phyloP scores from a whole-genome alignment of 164 flowering plant species.

The Amborella trichopoda region DNA sequence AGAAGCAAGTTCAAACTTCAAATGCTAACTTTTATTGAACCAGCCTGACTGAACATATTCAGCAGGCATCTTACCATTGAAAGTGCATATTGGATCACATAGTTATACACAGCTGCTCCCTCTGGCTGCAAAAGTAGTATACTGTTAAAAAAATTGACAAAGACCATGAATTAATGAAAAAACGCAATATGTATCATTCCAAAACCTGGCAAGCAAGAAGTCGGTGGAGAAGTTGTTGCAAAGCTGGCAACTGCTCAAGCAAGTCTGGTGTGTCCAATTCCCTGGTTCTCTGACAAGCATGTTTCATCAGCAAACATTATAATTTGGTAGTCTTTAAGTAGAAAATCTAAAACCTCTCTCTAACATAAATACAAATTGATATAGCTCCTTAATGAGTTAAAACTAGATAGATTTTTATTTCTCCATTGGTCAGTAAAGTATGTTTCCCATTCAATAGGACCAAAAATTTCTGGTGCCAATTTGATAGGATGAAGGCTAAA shows the following conservation, averaged over 20 bases:
- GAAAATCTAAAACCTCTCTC: no score
- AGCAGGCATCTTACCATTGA: conserved; percentile 25
- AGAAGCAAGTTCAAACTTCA: not conserved
- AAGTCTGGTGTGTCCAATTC: conserved; percentile 14
- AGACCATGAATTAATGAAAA: not conserved
- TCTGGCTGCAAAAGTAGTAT: conserved; percentile 32
- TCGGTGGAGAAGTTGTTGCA: conserved; percentile 44
- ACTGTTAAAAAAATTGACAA: not conserved
- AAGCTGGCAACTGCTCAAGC: conserved; percentile 36
- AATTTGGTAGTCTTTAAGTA: no score
- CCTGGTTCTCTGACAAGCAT: conserved; percentile 20
- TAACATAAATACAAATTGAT: no score
- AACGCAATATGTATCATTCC: not conserved
- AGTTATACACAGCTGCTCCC: conserved; percentile 30
- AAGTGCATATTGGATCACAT: conserved; percentile 34
- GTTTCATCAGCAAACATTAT: no score
- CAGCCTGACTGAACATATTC: no score
- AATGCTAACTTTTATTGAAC: not conserved
- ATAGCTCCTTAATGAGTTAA: no score
- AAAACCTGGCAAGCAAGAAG: conserved; percentile 42
- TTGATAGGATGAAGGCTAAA: no score
- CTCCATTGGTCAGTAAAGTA: no score
- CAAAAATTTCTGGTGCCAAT: no score
- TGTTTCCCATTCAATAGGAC: no score
- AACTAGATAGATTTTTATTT: no score